Percentiles rank a stretch among this genome's conserved stretches.
Evolutionary conservation across 2,329 filamentous ascomycete genomes (phyloP).

Genomic region (Aspergillus sp.): DNA sequence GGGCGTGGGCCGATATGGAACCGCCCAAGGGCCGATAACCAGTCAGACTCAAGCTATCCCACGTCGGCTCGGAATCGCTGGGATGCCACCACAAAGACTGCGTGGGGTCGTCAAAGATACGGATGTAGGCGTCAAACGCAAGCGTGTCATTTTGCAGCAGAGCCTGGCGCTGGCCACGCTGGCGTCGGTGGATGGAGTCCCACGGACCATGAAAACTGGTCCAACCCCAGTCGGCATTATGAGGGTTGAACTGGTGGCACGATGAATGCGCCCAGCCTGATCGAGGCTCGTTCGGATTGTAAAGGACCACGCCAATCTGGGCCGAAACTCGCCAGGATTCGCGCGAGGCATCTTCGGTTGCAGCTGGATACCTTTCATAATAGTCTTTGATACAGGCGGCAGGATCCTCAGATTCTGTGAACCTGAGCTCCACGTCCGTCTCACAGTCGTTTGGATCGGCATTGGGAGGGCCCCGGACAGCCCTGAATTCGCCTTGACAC

Average conservation of each 20-base stretch:
- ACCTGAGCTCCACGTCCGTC: conserved; percentile 24
- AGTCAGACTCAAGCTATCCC: conserved; percentile 50
- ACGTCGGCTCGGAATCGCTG: conserved; percentile 43
- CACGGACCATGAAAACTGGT: conserved; percentile 52
- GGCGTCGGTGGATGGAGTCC: conserved; percentile 49
- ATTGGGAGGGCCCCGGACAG: conserved; percentile 30
- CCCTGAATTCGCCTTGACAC: conserved; percentile 32
- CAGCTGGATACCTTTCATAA: conserved; percentile 17
- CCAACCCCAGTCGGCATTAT: conserved; percentile 55
- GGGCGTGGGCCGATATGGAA: conserved; percentile 36
- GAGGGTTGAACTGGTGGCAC: conserved; percentile 50
- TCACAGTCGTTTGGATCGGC: conserved; percentile 20
- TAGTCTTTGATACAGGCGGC: conserved; percentile 23
- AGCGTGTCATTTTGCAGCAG: conserved; percentile 53
- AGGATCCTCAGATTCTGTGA: conserved; percentile 18
- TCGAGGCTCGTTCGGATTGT: conserved; percentile 54
- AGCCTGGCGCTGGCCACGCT: conserved; percentile 48
- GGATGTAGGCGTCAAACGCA: conserved; percentile 53
- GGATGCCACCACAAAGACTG: conserved; percentile 53
- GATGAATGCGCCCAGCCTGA: conserved; percentile 48
- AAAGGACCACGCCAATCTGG: conserved; percentile 52
- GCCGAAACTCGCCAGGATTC: conserved; percentile 44
- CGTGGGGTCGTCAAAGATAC: conserved; percentile 51
- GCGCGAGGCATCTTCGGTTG: conserved; percentile 6
- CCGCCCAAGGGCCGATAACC: conserved; percentile 46